These are phyloP conservation scores for Pythium grandisporangium DNA, from an alignment of 352 stramenopile genomes.

Conservation along the genomic window DNA sequence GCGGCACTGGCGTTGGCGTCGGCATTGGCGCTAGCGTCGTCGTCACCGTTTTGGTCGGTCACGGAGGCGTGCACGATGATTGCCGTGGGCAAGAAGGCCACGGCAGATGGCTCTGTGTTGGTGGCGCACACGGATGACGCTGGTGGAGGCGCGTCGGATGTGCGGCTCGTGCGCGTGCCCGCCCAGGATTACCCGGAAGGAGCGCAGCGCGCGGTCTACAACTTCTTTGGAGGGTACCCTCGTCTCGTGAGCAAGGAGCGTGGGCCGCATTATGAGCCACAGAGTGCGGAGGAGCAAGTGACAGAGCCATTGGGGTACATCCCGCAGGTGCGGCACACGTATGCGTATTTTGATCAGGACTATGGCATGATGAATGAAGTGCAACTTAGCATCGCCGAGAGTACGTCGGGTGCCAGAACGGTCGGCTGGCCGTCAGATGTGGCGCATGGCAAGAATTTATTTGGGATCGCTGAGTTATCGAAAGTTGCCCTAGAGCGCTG, in stretches of 20 bases:
- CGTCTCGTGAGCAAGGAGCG: slow-evolving; percentile 45
- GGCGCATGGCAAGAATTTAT: slow-evolving; percentile 49
- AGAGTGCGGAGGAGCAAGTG: slow-evolving; percentile 12
- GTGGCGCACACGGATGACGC: slow-evolving; percentile 63
- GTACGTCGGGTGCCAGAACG: slow-evolving; percentile 60
- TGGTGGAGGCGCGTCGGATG: slow-evolving; percentile 53
- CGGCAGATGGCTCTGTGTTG: slow-evolving; percentile 58
- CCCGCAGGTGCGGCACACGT: slow-evolving; percentile 78
- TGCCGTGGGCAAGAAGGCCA: slow-evolving; percentile 46
- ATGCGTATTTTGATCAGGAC: slow-evolving; percentile 83
- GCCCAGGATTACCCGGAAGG: slow-evolving; percentile 31
- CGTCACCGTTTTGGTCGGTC: slow-evolving; percentile 4
- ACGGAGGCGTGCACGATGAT: slow-evolving; percentile 63
- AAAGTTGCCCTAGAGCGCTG: slow-evolving; percentile 77
- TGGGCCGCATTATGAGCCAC: slow-evolving; percentile 34
- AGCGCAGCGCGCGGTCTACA: slow-evolving; percentile 27
- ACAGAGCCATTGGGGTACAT: slow-evolving; percentile 54
- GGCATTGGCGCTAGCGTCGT: too few species aligned
- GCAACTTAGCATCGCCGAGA: slow-evolving; percentile 83
- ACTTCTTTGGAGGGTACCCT: slow-evolving; percentile 38
- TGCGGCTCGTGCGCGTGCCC: slow-evolving; percentile 76
- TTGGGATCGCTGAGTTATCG: slow-evolving; percentile 71
- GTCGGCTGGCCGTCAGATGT: slow-evolving; percentile 34
- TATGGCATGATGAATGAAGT: slow-evolving; percentile 89
- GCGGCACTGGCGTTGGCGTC: too few species aligned